These are phyloP conservation scores for Fusarium nygamai DNA, from an alignment of 2,329 filamentous ascomycete genomes.

Conservation along the genomic window DNA sequence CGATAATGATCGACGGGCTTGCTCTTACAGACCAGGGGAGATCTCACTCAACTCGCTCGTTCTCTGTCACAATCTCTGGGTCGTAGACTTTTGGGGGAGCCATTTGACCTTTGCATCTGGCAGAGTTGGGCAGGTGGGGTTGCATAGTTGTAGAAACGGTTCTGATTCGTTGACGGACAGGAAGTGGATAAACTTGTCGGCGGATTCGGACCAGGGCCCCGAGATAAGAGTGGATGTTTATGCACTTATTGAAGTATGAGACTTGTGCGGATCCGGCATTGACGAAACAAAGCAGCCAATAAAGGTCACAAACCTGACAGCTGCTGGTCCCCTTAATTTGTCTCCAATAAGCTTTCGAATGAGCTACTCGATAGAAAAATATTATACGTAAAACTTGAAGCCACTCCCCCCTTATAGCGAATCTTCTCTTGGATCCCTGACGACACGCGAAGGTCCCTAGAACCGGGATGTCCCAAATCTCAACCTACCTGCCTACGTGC, in stretches of 20 bases:
- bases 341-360: neutral
- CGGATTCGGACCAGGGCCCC: constrained; percentile 23
- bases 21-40: constrained; percentile 34
- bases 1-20: constrained; percentile 30
- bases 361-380: neutral
- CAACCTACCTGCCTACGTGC: constrained; percentile 2
- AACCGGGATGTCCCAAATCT: constrained; percentile 27
- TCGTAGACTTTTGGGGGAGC: constrained; percentile 24
- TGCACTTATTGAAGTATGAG: constrained; percentile 3
- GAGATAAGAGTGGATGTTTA: constrained; percentile 15
- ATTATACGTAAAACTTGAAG: neutral
- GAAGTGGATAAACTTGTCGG: constrained; percentile 9
- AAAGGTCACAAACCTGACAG: neutral
- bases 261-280: neutral
- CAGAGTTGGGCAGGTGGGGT: constrained; percentile 22
- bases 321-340: neutral
- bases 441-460: constrained; percentile 33
- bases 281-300: constrained; percentile 6
- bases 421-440: constrained; percentile 15
- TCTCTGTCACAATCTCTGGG: constrained; percentile 23
- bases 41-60: constrained; percentile 26
- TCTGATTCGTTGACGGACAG: constrained; percentile 9
- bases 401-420: constrained; percentile 7
- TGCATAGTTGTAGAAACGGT: neutral
- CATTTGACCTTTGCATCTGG: constrained; percentile 23